Conservation (phyloP, 345 rosid species). For the Zanthoxylum bungeanum region DNA sequence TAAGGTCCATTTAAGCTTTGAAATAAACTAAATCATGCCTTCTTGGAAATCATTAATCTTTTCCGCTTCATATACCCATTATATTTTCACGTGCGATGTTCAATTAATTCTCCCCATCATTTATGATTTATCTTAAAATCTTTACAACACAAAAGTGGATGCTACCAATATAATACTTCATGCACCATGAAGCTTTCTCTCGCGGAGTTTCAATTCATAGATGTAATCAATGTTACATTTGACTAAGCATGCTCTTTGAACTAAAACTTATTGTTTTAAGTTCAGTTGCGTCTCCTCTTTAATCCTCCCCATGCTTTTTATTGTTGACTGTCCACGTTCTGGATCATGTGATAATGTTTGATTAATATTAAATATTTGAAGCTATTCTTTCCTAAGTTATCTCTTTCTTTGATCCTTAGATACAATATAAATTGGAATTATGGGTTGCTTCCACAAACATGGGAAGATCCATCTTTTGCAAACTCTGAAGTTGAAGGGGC, state of each 20-base stretch:
- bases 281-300: background rate
- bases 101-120: background rate
- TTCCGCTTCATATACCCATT: background rate
- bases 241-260: background rate
- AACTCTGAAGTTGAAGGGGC: conserved; percentile 88
- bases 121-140: background rate
- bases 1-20: background rate
- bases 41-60: background rate
- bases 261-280: background rate
- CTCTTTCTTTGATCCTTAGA: conserved; percentile 28
- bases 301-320: background rate
- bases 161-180: background rate
- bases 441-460: conserved; percentile 97
- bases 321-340: background rate
- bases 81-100: background rate
- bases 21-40: background rate
- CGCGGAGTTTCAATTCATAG: background rate
- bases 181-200: background rate
- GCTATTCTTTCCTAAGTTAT: background rate
- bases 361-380: background rate
- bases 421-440: conserved; percentile 97
- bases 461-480: conserved; percentile 93
- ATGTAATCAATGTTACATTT: background rate
- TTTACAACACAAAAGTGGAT: background rate
- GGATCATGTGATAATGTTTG: background rate